Conservation (phyloP, 2,329 filamentous ascomycete genomes). For the Fusarium proliferatum region DNA sequence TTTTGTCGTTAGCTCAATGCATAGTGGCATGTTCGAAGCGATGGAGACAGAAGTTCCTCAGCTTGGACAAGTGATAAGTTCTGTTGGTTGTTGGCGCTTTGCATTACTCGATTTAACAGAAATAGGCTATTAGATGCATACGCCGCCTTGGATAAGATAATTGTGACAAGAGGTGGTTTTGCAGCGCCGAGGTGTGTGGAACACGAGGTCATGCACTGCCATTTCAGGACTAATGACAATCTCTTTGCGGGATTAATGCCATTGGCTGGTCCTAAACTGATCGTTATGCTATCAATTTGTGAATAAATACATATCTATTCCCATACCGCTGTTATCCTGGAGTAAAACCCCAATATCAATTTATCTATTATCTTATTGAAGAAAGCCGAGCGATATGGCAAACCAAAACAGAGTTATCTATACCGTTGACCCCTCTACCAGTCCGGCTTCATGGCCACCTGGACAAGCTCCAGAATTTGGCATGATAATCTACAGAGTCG, state of each 20-base stretch:
- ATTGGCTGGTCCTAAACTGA: accelerated
- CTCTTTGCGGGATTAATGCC: background rate
- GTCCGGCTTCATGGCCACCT: background rate
- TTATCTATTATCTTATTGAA: background rate
- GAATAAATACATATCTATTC: background rate
- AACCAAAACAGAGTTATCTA: background rate
- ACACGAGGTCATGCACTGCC: background rate
- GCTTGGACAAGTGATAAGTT: background rate
- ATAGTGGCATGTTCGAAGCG: background rate
- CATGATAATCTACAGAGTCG: background rate
- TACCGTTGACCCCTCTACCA: background rate
- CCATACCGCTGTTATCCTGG: accelerated
- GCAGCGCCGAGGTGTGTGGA: background rate
- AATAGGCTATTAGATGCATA: background rate
- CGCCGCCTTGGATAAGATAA: background rate
- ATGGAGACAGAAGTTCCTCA: background rate
- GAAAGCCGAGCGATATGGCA: background rate
- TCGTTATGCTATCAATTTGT: accelerated
- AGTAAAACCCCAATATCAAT: background rate
- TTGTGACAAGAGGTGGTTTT: background rate
- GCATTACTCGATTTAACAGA: background rate
- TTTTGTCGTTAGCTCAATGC: background rate
- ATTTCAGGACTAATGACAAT: background rate
- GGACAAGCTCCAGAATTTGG: background rate
- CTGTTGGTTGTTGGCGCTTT: background rate